Evolutionary conservation across 768 basidiomycete species (phyloP).

Genomic region (Calvatia gigantea): DNA sequence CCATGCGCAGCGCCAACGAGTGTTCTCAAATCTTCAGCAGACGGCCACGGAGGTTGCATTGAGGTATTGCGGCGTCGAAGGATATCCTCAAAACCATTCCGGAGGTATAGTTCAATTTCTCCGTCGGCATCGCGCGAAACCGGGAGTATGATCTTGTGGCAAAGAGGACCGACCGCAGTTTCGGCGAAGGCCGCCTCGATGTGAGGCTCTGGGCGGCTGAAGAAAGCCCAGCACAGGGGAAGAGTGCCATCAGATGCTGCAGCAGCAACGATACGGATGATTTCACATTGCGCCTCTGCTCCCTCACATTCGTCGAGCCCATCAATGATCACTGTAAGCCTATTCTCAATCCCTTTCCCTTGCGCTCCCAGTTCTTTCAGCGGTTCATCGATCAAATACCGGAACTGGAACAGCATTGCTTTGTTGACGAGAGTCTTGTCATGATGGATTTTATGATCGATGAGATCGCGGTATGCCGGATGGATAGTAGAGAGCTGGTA

Average conservation of each 20-base stretch:
- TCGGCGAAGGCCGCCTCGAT: neutral
- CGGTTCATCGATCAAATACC: neutral
- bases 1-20: constrained; percentile 19
- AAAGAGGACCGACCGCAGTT: neutral
- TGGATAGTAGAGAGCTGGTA: constrained; percentile 3
- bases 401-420: neutral
- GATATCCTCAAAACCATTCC: neutral
- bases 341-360: neutral
- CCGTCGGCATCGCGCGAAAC: neutral
- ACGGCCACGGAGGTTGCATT: constrained; percentile 11
- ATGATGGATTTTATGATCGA: neutral
- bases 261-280: neutral
- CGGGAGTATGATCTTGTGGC: neutral
- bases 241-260: neutral
- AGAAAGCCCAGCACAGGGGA: neutral
- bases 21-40: neutral
- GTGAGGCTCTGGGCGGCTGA: constrained; percentile 2
- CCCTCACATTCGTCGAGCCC: neutral
- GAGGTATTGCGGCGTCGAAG: neutral
- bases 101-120: constrained; percentile 11
- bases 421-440: neutral
- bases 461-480: neutral
- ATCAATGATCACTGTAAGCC: neutral
- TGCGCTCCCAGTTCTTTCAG: neutral
- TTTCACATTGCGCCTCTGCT: neutral